Conservation (phyloP, 2,329 filamentous ascomycete genomes). For the Neoscytalidium dimidiatum region DNA sequence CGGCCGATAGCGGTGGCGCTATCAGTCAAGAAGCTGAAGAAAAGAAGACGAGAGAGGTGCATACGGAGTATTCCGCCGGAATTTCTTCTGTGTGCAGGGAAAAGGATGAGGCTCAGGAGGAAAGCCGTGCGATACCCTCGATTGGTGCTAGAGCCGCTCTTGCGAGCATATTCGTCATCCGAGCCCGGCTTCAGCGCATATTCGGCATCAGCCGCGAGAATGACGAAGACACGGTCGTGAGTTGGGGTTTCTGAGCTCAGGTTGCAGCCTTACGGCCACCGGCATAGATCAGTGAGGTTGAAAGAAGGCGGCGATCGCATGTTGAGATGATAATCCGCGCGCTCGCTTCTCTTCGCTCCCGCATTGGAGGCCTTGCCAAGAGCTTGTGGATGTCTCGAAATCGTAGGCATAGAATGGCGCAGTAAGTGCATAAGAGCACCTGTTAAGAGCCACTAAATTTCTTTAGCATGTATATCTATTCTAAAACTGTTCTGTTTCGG, state of each 20-base stretch:
- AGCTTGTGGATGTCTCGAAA: not conserved
- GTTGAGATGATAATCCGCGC: not conserved
- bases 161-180: not conserved
- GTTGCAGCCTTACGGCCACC: not conserved
- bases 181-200: not conserved
- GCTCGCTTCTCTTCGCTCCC: constrained; percentile 9
- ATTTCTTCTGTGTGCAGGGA: not conserved
- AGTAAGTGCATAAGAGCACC: not conserved
- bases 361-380: constrained; percentile 5
- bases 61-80: not conserved
- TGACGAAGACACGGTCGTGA: not conserved
- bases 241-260: no score
- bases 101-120: not conserved
- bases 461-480: no score
- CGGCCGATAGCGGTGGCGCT: not conserved
- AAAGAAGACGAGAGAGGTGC: not conserved
- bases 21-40: not conserved
- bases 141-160: not conserved
- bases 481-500: no score
- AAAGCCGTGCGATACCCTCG: not conserved
- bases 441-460: not conserved
- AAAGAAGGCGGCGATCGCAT: not conserved
- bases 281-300: not conserved
- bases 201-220: not conserved
- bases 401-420: not conserved